Base-by-base conservation (phyloP, 441 rosid genomes). In the Theobroma grandiflorum region DNA sequence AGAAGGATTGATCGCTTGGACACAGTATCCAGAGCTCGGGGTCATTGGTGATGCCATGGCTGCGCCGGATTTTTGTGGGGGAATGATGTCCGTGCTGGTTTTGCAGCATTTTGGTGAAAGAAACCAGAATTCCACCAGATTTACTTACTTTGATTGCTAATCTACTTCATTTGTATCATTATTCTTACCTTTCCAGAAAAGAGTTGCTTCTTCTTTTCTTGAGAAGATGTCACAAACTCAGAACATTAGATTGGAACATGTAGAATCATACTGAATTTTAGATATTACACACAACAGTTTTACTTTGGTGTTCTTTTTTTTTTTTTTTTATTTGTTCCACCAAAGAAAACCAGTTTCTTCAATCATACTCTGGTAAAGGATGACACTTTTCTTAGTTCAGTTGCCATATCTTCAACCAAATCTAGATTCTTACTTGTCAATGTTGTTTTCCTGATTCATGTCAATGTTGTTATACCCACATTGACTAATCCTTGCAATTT, bases 1-100 rank as follows among this genome's bases (percentile, higher is more conserved):
- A 16, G 42, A 75, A 47, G 79, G 65, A 33, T 75, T 88, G 79
- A 2, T 20, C 55, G 37, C 62, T 4, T 89, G 88, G 89, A 37
- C 61, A 2, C 89, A 87, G 42, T 52, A 80, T 77, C 74, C 22
- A 3, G 90, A 89, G 76, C 81, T 89, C 4, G 89, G 92, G 18
- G 84, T 80, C 0, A 68, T 87, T 6, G 89, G 90, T 0, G 90
- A 89, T 33, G 7, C 85, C n/a, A 15, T 86, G 61, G 80, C 84
- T 10, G 79, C 90, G 0, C 45, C 57, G 0, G 83, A 83, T 11
- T 80, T 72, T 55, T 18, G 20, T 4, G 75, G 59, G 0, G 80
- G 61, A 8, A 49, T 11, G 79, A 52, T 55, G 53, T 57, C 74
- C 4, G 74, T 55, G 16, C n/a, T 77, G 22, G 89, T 87, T 8